Evolutionary conservation across 2,329 filamentous ascomycete species (phyloP).

Genomic region (Mollisiaceae sp.): DNA sequence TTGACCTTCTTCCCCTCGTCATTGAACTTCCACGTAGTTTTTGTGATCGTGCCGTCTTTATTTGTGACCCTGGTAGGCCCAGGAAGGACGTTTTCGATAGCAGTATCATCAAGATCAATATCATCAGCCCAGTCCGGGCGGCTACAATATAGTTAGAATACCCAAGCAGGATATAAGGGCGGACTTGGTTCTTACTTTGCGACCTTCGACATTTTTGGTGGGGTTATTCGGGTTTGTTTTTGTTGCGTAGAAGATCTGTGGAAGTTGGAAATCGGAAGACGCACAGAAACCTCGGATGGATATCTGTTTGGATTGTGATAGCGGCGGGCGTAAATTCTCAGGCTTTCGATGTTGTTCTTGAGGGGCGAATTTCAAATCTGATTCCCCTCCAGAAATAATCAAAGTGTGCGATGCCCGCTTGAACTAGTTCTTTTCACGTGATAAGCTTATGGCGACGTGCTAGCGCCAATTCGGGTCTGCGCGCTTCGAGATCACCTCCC

Average conservation of each 20-base stretch:
- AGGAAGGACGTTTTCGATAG: conserved; percentile 65
- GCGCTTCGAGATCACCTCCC: neutral
- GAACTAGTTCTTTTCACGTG: neutral
- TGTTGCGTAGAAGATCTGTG: neutral
- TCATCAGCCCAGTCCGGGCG: conserved; percentile 89
- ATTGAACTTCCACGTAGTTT: conserved; percentile 87
- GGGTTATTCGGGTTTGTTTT: conserved; percentile 9
- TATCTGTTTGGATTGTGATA: neutral
- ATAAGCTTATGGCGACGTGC: too few relatives aligned
- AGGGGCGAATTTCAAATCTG: conserved; percentile 3
- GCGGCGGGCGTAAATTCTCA: neutral
- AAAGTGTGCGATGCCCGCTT: neutral
- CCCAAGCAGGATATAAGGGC: conserved; percentile 4
- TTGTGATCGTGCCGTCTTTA: conserved; percentile 98
- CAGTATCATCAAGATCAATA: conserved; percentile 80
- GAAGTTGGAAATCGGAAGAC: neutral
- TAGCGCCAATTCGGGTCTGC: neutral
- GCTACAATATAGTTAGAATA: conserved; percentile 33
- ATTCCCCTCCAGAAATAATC: neutral
- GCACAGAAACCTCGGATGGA: neutral
- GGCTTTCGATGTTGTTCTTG: neutral
- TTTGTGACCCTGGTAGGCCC: conserved; percentile 89
- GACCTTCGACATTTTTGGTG: conserved; percentile 50
- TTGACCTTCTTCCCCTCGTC: conserved; percentile 96
- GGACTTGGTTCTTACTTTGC: conserved; percentile 47